phyloP scores from a whole-genome alignment of 176 grass and related monocot genomes.

The Urochloa ruziziensis region DNA sequence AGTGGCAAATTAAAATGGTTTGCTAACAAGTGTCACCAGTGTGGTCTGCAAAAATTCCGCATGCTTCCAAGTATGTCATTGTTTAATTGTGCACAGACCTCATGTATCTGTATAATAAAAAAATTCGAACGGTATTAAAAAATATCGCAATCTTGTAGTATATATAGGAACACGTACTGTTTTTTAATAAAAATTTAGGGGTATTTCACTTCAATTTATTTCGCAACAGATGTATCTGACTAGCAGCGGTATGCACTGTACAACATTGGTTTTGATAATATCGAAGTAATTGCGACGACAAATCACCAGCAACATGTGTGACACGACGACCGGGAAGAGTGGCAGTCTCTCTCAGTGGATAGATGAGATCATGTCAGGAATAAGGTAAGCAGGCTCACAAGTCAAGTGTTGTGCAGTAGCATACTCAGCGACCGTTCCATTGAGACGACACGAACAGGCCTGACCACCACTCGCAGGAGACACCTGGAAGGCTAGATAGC shows the following conservation, averaged over 20 bases:
- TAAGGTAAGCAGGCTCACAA: not conserved
- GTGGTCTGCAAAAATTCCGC: not conserved
- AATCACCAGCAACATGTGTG: not conserved
- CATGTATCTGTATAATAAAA: not conserved
- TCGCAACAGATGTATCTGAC: too few species aligned
- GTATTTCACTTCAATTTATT: not conserved
- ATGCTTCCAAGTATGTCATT: constrained; percentile 8
- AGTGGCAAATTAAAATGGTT: not conserved
- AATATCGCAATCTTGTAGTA: too few species aligned
- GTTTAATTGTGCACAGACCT: not conserved
- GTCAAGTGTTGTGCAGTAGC: not conserved
- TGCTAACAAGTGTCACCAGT: not conserved
- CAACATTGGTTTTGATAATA: too few species aligned
- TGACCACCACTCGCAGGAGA: not conserved
- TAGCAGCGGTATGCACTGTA: too few species aligned
- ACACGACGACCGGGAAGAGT: not conserved
- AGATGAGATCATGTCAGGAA: not conserved
- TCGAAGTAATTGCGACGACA: too few species aligned
- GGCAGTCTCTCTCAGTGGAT: not conserved
- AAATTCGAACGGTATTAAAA: too few species aligned
- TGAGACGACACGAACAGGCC: not conserved
- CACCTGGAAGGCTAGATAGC: not conserved
- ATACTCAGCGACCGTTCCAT: not conserved
- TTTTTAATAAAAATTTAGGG: too few species aligned
- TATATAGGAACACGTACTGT: too few species aligned